Base-by-base conservation (phyloP, 192 early-diverging fungal genomes). In the Spinellus fusiger region DNA sequence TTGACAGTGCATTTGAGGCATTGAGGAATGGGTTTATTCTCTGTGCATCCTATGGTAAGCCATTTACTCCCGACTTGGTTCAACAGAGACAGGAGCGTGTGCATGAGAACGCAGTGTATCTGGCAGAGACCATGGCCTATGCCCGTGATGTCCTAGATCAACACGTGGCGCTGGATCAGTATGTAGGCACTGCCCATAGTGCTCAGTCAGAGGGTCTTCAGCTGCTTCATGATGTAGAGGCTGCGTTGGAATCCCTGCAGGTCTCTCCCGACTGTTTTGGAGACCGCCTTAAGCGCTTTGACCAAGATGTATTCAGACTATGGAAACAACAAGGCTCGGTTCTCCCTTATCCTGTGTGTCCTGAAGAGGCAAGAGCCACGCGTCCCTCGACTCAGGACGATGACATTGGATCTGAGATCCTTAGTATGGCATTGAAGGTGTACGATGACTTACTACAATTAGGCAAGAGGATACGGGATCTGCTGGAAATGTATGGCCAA, bases 21-120 rank as follows among this genome's bases (percentile, higher is more conserved):
- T 28, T 73, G 22, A 57, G 49, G 10, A 55, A 65, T 26, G 63
- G 69, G 38, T 58, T 73, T 10, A n/a, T n/a, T n/a, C n/a, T n/a
- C n/a, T n/a, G n/a, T n/a, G n/a, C n/a, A n/a, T n/a, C n/a, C n/a
- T n/a, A n/a, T n/a, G n/a, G n/a, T n/a, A n/a, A n/a, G 18, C 13
- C 13, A 10, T 44, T 18, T n/a, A 44, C 40, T n/a, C 40, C 40
- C 40, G 18, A 12, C 15, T 44, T 44, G 40, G 54, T 69, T 33
- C 55, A 62, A 44, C 33, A 33, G 31, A 37, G 68, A 26, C 68
- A 69, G 27, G 54, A 44, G 40, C 40, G 40, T 5, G 33, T 64
- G 32, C 16, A 55, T 15, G 62, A 64, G 5, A 64, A 55, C 26
- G 20, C 33, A 32, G 12, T 22, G 15, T 7, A 51, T n/a, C 22